Evolutionary conservation across 768 basidiomycete species (phyloP).

Genomic region (Tulasnella sp.): DNA sequence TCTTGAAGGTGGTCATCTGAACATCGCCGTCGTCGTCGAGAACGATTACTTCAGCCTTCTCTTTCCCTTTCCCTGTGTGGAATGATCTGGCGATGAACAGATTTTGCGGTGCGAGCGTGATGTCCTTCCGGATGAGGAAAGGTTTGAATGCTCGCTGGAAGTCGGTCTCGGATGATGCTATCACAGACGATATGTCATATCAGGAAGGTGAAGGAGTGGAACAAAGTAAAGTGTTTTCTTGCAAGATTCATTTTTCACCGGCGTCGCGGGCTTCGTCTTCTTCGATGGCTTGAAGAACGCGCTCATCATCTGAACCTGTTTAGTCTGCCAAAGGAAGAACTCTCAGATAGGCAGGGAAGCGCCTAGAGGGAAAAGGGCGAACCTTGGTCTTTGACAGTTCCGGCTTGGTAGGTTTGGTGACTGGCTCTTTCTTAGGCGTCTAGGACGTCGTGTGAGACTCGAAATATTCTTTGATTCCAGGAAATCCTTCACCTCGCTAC

Average conservation of each 20-base stretch:
- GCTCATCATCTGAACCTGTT: slow-evolving; percentile 63
- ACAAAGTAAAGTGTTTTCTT: not conserved
- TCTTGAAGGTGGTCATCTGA: not conserved
- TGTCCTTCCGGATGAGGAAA: slow-evolving; percentile 67
- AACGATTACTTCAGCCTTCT: slow-evolving; percentile 39
- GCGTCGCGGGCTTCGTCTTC: slow-evolving; percentile 38
- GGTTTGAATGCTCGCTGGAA: slow-evolving; percentile 70
- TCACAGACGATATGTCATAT: not conserved
- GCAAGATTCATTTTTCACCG: not conserved
- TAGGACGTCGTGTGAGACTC: not conserved
- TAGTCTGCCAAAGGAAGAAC: slow-evolving; percentile 31
- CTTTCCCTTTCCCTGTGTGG: slow-evolving; percentile 17
- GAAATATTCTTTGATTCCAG: not conserved
- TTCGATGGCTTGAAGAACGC: slow-evolving; percentile 50
- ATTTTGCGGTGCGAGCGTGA: slow-evolving; percentile 59
- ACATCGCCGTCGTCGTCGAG: slow-evolving; percentile 42
- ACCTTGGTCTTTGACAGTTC: no score
- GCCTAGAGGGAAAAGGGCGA: not conserved
- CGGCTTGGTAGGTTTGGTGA: no score
- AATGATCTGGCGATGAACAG: slow-evolving; percentile 36
- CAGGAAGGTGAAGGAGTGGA: not conserved
- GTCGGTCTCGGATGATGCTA: slow-evolving; percentile 41
- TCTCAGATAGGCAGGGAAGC: no score
- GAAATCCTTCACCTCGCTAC: not conserved
- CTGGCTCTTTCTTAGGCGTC: not conserved